These are phyloP conservation scores for Monosporascus sp. DNA, from an alignment of 2,329 filamentous ascomycete species.

Conservation along the genomic window DNA sequence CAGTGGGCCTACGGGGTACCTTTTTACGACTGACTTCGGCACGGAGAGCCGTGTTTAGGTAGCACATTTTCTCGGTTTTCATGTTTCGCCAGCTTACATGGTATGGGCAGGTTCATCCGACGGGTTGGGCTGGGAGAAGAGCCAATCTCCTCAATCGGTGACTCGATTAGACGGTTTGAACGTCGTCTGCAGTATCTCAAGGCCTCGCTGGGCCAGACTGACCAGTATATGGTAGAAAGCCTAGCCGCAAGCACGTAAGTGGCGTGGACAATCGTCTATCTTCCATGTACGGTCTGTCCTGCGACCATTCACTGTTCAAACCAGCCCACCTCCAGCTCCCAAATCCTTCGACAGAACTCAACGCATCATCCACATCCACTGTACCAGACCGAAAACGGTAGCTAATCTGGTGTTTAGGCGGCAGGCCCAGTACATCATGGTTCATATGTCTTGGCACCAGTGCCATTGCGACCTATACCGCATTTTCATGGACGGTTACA, in stretches of 20 bases:
- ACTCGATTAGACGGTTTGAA: constrained; percentile 20
- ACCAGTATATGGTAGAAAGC: constrained; percentile 20
- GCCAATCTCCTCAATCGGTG: constrained; percentile 16
- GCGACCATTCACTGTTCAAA: no score
- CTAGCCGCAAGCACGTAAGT: constrained; percentile 8
- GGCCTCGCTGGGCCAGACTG: constrained; percentile 11
- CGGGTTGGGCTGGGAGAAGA: constrained; percentile 23
- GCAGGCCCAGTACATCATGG: constrained; percentile 25
- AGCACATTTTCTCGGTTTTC: neutral
- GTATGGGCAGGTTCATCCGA: constrained; percentile 19
- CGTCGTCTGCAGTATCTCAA: constrained; percentile 17
- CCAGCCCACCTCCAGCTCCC: no score
- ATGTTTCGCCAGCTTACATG: constrained; percentile 4
- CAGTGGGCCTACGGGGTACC: constrained; percentile 18
- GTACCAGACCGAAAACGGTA: neutral
- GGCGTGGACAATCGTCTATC: neutral
- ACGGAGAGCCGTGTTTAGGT: constrained; percentile 25
- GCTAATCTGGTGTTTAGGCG: constrained; percentile 3
- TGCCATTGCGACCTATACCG: constrained; percentile 40
- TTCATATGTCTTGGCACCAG: constrained; percentile 35
- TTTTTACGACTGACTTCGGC: constrained; percentile 21
- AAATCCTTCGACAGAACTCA: no score
- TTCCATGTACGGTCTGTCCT: no score
- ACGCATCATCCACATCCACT: no score
- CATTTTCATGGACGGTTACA: constrained; percentile 35